Evolutionary conservation across 768 basidiomycete species (phyloP), one percentile per base, ranked within the genome.

Genomic region (Phylloporus scabripes): DNA sequence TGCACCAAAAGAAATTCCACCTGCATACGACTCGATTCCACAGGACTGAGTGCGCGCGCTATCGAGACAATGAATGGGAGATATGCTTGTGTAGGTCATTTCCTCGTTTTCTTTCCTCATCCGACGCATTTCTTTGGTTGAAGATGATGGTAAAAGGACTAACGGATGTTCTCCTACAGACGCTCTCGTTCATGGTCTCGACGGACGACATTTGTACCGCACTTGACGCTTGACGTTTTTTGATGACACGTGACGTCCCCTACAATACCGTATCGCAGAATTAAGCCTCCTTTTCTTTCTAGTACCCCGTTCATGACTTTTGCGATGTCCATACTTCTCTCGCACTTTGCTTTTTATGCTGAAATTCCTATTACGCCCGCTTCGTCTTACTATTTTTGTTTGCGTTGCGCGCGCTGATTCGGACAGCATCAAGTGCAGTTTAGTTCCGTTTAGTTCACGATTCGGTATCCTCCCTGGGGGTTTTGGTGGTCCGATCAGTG

Each of bases 1-100:
- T 2, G 45, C 52, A 12, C 64, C 58, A 4, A 58, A 51, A 21
- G 64, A 65, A 48, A 62, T 65, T 17, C 64, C 64, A 0, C 64
- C 64, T 10, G 23, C 64, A 1, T 65, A 65, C 42, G 64, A 65
- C 0, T 65, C 64, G 11, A 65, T 65, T 34, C 55, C 32, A 24
- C 56, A 44, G 14, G 56, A 60, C 24, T 60, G 49, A 55, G 31
- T 34, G 36, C 11, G 34, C 17, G 4, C 20, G 36, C 14, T 20
- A 29, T 17, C n/a, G 3, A 10, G n/a, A 3, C 21, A 11, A 17
- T 17, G 26, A 12, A 14, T 5, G 5, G n/a, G n/a, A n/a, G n/a
- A n/a, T n/a, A n/a, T 23, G 21, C 21, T 23, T 23, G 21, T 23
- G 21, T 23, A 5, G 21, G 21, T 23, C 21, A 5, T n/a, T 28